Evolutionary conservation across 2,329 filamentous ascomycete genomes (phyloP), one percentile per base, ranked within the genome.

Genomic region (Aspergillus aculeatus): DNA sequence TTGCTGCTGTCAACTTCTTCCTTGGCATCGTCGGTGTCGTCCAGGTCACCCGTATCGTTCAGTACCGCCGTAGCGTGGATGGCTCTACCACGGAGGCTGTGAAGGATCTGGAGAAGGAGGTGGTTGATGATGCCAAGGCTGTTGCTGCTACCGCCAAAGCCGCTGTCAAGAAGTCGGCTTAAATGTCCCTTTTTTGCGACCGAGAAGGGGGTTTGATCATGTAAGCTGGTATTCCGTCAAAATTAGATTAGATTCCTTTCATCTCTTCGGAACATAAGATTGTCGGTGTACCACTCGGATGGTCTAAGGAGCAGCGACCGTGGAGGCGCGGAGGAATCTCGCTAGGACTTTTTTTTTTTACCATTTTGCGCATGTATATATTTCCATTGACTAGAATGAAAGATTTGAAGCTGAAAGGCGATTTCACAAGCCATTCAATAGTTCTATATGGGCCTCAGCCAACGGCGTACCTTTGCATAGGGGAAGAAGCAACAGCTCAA

Each of bases 1-100:
- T 99, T 61, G 95, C 95, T 62, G 88, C 92, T 57, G 95, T 98
- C 75, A 99, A 99, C 86, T 97, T 97, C 86, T 96, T 97, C 84
- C 89, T 99, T 69, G 94, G 90, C 71, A 81, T 89, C 67, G 93
- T 97, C 64, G 95, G 95, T 70, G 81, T 91, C 60, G 84, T 91
- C 66, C 95, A 99, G 83, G 83, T 91, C 66, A 81, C 81, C 66
- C 89, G 95, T 70, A 97, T 98, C 72, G 77, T 86, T 68, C 58
- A 85, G 70, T 89, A 88, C 76, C 73, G 69, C 59, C 77, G 81
- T 66, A 83, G 82, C 62, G 78, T 88, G 72, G 87, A 91, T 5
- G 74, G 75, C 9, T 77, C 76, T 2, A 50, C 70, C 16, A 59
- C 64, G 19, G 78, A 70, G 57, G 76, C 77, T 12, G 69, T 74